These are phyloP conservation scores for Tausonia pullulans DNA, from an alignment of 1,284 basidiomycete species.

Conservation along the genomic window DNA sequence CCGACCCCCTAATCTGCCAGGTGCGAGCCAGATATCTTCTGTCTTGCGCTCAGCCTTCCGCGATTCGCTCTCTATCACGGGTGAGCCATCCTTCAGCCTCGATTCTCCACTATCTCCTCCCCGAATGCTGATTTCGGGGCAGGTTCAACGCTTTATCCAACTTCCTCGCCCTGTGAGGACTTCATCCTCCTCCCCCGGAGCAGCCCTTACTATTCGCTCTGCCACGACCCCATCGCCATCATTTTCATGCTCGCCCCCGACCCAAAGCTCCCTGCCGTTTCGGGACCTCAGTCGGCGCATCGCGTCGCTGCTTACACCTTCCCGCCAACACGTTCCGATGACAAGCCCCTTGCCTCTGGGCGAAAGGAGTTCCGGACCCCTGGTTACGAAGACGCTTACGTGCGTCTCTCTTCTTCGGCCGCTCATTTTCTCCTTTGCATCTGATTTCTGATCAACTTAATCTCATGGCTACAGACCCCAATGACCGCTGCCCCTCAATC, in stretches of 20 bases:
- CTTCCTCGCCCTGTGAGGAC: conserved; percentile 56
- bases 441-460: no score
- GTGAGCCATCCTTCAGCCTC: conserved; percentile 10
- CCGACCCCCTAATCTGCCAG: conserved; percentile 34
- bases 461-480: conserved; percentile 12
- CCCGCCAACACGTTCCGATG: conserved; percentile 29
- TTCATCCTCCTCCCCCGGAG: conserved; percentile 61
- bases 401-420: conserved; percentile 8
- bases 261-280: conserved; percentile 11
- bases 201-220: conserved; percentile 58
- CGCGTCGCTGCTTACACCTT: conserved; percentile 37
- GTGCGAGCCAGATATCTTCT: conserved; percentile 39
- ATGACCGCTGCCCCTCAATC: conserved; percentile 27
- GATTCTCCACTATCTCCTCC: background rate
- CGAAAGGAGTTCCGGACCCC: conserved; percentile 30
- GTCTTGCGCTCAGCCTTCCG: conserved; percentile 52
- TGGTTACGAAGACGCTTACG: conserved; percentile 28
- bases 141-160: conserved; percentile 51
- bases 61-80: conserved; percentile 45
- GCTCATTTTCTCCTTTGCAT: no score
- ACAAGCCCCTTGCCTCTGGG: conserved; percentile 27
- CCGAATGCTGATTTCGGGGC: background rate
- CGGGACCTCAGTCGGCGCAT: conserved; percentile 25
- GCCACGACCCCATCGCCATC: conserved; percentile 60
- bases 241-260: conserved; percentile 34